These are phyloP conservation scores for Abelmoschus esculentus DNA, from an alignment of 345 rosid species.

Conservation along the genomic window DNA sequence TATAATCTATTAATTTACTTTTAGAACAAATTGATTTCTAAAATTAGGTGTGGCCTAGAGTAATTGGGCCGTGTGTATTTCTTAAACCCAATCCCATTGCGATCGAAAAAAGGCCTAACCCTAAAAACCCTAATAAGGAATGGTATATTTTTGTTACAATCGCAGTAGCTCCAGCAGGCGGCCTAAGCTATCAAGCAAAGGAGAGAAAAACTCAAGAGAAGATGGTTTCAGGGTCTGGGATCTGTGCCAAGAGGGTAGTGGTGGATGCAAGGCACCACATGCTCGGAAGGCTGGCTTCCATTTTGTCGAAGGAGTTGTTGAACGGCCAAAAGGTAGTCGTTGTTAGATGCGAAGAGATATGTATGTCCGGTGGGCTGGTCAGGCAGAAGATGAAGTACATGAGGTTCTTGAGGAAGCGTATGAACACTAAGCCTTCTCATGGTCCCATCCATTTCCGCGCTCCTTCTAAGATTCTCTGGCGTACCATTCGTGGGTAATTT, in stretches of 20 bases:
- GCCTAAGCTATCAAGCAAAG: not conserved
- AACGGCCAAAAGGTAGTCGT: not conserved
- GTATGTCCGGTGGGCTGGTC: not conserved
- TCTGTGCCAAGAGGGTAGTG: not conserved
- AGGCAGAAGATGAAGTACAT: not conserved
- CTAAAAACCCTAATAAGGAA: not conserved
- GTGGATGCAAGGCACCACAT: constrained; percentile 3
- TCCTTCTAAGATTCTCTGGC: not conserved
- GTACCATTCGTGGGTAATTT: constrained; percentile 1
- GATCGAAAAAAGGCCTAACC: not conserved
- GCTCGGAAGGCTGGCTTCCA: not conserved
- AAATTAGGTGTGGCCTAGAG: not conserved
- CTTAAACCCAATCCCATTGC: not conserved
- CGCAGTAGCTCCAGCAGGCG: not conserved
- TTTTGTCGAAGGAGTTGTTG: not conserved
- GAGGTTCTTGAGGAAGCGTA: not conserved
- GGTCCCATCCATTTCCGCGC: not conserved
- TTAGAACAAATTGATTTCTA: not conserved
- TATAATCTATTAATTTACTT: no score
- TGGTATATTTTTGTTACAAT: not conserved
- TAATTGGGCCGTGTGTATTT: not conserved
- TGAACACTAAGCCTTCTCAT: not conserved
- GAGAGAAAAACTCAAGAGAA: not conserved
- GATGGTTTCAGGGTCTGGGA: constrained; percentile 4
- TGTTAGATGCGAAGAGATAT: not conserved